These are phyloP conservation scores for Curvularia verruculosa DNA, from an alignment of 2,329 filamentous ascomycete genomes.

Conservation along the genomic window DNA sequence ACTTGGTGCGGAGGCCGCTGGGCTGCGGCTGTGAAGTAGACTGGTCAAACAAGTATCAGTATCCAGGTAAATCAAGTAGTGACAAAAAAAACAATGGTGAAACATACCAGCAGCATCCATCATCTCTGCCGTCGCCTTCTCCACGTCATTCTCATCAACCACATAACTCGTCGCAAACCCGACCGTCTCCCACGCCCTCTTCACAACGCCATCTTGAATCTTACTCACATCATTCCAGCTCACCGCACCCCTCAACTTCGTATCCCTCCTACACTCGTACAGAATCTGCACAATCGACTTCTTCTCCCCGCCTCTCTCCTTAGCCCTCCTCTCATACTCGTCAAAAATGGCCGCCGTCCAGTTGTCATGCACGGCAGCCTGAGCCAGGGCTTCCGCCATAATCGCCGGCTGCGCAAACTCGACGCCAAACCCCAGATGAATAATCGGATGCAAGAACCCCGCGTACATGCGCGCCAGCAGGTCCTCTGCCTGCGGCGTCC, in stretches of 20 bases:
- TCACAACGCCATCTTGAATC: slow-evolving; percentile 71
- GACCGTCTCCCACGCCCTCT: slow-evolving; percentile 67
- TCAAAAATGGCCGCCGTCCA: slow-evolving; percentile 63
- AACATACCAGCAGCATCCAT: slow-evolving; percentile 64
- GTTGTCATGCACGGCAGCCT: slow-evolving; percentile 71
- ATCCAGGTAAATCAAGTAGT: not conserved
- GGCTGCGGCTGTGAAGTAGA: slow-evolving; percentile 66
- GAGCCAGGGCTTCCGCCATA: slow-evolving; percentile 78
- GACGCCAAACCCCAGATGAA: slow-evolving; percentile 83
- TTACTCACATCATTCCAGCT: slow-evolving; percentile 65
- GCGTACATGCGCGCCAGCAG: slow-evolving; percentile 72
- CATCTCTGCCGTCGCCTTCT: slow-evolving; percentile 69
- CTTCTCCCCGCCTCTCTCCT: slow-evolving; percentile 27
- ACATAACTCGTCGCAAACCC: slow-evolving; percentile 62
- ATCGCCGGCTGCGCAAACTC: slow-evolving; percentile 84
- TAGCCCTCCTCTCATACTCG: slow-evolving; percentile 58
- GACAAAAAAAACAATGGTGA: not conserved
- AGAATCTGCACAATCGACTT: slow-evolving; percentile 65
- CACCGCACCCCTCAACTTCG: slow-evolving; percentile 62
- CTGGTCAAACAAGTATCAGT: slow-evolving; percentile 26
- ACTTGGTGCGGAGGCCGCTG: slow-evolving; percentile 60
- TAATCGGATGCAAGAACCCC: slow-evolving; percentile 77
- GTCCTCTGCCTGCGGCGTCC: slow-evolving; percentile 68
- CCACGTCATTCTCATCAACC: slow-evolving; percentile 60
- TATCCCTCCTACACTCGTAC: slow-evolving; percentile 62